These are phyloP conservation scores for Rubroboletus satanas DNA, from an alignment of 768 basidiomycete genomes.

Conservation along the genomic window DNA sequence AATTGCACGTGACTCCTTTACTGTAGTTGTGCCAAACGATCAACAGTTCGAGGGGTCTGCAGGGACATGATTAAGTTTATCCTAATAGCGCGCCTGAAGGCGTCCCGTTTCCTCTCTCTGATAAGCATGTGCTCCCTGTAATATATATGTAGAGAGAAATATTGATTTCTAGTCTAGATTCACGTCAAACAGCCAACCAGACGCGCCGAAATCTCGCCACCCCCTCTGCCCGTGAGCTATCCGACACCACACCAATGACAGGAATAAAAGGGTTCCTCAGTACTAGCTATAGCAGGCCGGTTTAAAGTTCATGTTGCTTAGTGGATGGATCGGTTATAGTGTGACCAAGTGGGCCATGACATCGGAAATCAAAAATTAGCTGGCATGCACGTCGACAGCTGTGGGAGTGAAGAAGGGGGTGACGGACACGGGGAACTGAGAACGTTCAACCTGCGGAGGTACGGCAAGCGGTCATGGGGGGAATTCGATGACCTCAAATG, in stretches of 20 bases:
- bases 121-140: not conserved
- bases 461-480: not conserved
- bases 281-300: not conserved
- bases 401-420: conserved; percentile 17
- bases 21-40: too few relatives aligned
- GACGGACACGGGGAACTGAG: conserved; percentile 11
- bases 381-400: conserved; percentile 1
- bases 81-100: not conserved
- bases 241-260: not conserved
- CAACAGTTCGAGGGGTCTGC: not conserved
- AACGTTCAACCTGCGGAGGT: not conserved
- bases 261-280: not conserved
- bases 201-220: not conserved
- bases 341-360: not conserved
- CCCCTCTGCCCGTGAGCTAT: not conserved
- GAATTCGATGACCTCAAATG: conserved; percentile 11
- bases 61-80: not conserved
- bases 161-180: not conserved
- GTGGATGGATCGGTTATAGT: not conserved
- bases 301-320: not conserved
- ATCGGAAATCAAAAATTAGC: not conserved
- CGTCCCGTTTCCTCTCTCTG: not conserved
- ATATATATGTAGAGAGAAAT: too few relatives aligned
- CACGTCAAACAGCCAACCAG: not conserved
- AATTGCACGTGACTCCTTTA: conserved; percentile 17